A percentile compares a stretch with the other conserved stretches of the same genome.
These are phyloP conservation scores for Theileria orientalis DNA, from an alignment of 169 alveolate species.

Conservation along the genomic window DNA sequence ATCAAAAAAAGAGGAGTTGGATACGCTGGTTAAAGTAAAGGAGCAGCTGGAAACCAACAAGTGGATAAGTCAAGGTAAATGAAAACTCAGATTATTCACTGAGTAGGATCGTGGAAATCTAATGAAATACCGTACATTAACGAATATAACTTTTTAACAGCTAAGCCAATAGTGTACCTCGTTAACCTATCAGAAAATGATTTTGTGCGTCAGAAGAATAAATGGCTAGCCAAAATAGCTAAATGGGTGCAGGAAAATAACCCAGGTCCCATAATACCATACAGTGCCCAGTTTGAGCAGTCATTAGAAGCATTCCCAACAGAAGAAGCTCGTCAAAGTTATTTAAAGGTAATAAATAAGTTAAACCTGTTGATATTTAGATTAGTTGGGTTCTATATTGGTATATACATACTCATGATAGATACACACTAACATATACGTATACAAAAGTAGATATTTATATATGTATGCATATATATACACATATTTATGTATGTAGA, in stretches of 20 bases:
- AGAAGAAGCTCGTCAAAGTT: slow-evolving; percentile 81
- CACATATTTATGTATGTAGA: no score
- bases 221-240: slow-evolving; percentile 91
- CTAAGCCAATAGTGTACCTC: slow-evolving; percentile 98
- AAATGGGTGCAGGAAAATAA: slow-evolving; percentile 96
- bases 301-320: slow-evolving; percentile 84
- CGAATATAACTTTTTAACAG: slow-evolving; percentile 93
- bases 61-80: slow-evolving; percentile 83
- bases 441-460: no score
- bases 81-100: not conserved
- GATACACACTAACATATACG: no score
- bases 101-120: slow-evolving; percentile 83
- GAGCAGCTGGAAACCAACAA: slow-evolving; percentile 84
- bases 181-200: slow-evolving; percentile 94
- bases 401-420: no score
- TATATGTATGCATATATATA: no score
- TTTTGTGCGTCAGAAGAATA: slow-evolving; percentile 94
- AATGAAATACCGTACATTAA: slow-evolving; percentile 88
- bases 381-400: no score
- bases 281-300: slow-evolving; percentile 95
- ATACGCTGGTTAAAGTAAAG: slow-evolving; percentile 84
- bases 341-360: slow-evolving; percentile 70
- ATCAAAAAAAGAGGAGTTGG: slow-evolving; percentile 89
- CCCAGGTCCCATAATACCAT: slow-evolving; percentile 97
- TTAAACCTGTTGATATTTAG: not conserved